These are phyloP conservation scores for Plectranthus barbatus DNA, from an alignment of 257 asterid genomes.

Conservation along the genomic window DNA sequence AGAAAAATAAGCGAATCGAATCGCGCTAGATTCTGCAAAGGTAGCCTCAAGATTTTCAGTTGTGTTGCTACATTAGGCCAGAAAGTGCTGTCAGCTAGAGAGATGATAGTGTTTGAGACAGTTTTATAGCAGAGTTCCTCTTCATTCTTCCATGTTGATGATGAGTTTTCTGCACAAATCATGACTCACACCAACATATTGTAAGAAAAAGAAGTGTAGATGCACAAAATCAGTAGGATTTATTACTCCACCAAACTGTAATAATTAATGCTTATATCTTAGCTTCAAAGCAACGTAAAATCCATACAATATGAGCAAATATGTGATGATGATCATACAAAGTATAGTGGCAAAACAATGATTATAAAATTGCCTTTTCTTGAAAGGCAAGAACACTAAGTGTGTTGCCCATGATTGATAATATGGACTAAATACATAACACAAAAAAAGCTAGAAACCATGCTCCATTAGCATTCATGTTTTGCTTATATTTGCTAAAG, in stretches of 20 bases:
- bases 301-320: neutral
- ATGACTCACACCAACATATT: neutral
- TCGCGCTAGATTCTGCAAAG: too few relatives aligned
- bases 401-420: constrained; percentile 21
- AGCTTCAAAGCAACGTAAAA: constrained; percentile 31
- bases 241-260: constrained; percentile 14
- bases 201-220: neutral
- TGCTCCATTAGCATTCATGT: constrained; percentile 21
- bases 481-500: neutral
- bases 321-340: neutral
- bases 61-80: too few relatives aligned
- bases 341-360: neutral
- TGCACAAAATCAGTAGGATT: neutral
- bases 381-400: constrained; percentile 30
- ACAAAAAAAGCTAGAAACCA: too few relatives aligned
- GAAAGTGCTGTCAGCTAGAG: too few relatives aligned
- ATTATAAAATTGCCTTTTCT: constrained; percentile 19
- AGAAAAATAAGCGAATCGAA: too few relatives aligned
- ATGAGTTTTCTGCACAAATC: neutral
- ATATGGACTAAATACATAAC: constrained; percentile 2
- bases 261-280: constrained; percentile 18
- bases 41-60: too few relatives aligned
- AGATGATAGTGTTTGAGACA: too few relatives aligned
- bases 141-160: neutral
- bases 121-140: neutral